Base-by-base conservation (phyloP, 805 yeast genomes). In the Lachancea thermotolerans region DNA sequence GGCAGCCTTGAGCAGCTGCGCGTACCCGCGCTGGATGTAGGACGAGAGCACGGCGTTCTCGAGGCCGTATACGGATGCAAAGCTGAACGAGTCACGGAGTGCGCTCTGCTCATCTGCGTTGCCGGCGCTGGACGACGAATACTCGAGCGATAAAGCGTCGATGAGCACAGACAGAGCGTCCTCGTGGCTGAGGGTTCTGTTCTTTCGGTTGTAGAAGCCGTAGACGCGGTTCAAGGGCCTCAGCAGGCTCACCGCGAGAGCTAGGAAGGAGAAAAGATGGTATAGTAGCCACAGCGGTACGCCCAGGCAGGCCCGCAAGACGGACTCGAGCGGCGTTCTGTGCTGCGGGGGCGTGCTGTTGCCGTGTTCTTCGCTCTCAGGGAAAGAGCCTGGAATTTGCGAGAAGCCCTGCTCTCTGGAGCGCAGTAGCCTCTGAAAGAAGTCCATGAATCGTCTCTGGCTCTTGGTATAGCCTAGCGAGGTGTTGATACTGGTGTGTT, bases 1-100 rank as follows among this genome's bases (percentile, higher is more conserved):
- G 31, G 93, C 84, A 55, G 73, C 69, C 55, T 76, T 80, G 44
- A 90, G 66, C 1, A 96, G 90, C 46, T 82, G 82, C 1, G 90
- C 79, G 65, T 89, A 91, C 31, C 95, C 82, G 12, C 89, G 89
- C 54, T 78, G 80, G 6, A 53, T 46, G 4, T 45, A 37, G 1
- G 47, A 35, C n/a, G 49, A 21, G 16, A 60, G 43, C 8, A 43
- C 46, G 4, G 61, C 60, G 38, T 46, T 45, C 17, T 56, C 57
- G 10, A 48, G 14, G 36, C 49, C 48, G 48, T 63, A 63, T n/a
- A 63, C 37, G 2, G 64, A 57, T 1, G 57, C 59, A 49, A 62
- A 63, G 15, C 49, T 53, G 39, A 37, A 42, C 11, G 37, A 33
- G 14, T 31, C 16, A 2, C 30, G 37, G 17, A 34, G 29, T 2